Base-by-base conservation (phyloP, 2,329 filamentous ascomycete species). In the Ophiostoma perfectum region DNA sequence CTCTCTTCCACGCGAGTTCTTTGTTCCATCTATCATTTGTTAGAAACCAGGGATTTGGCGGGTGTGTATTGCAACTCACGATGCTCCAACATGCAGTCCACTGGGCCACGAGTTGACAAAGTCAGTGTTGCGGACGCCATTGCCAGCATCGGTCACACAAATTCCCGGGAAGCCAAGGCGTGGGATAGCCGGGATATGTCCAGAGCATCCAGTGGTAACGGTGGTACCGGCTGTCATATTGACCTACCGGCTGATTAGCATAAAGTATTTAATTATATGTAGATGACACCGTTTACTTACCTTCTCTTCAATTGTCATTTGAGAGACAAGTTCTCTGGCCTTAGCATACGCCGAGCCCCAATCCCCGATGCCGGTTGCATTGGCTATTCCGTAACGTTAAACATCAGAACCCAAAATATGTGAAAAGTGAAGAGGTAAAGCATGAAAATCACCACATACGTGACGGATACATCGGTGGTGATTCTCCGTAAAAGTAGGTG, bases 151-250 rank as follows among this genome's bases (percentile, higher is more conserved):
- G n/a, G 75, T 77, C 1, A 82, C 73, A 67, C 81, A 82, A 72
- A 82, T 74, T 16, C 80, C 80, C 0, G 79, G 76, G 66, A 82
- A 83, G 0, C 74, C 71, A 16, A 82, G 70, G 3, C 80, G 75
- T 11, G 74, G 65, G 8, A 82, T 75, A 5, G 78, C 73, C 0
- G 76, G 73, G 41, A 82, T 78, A 70, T 77, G 80, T 16, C 83
- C 83, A 0, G 78, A 77, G 73, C 83, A 85, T 62, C 81, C 78
- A 39, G 79, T 81, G 12, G 79, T 78, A 2, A 77, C 86, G 72
- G 84, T 82, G 62, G 87, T 84, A 71, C 91, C 91, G 1, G 89
- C 90, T 0, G 90, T 93, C 69, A 95, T 77, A 73, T 87, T 89
- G 75, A 93, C 86, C 77, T 93, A 27, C 27, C 27, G 27, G 93